Base-by-base conservation (phyloP, 768 basidiomycete genomes). In the Lanmaoa pseudosensibilis region DNA sequence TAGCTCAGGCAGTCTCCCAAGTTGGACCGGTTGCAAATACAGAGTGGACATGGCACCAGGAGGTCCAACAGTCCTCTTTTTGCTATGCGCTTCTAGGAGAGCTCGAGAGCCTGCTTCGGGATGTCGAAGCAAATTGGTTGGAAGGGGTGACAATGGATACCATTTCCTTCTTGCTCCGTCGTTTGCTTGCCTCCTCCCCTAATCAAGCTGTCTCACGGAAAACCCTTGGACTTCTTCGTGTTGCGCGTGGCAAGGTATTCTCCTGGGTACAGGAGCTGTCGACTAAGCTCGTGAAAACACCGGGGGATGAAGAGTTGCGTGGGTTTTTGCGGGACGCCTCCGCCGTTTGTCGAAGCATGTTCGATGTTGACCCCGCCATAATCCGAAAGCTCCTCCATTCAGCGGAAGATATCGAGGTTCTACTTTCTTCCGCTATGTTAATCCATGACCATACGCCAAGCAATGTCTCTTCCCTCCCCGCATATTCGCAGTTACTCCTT, bases 1-100 rank as follows among this genome's bases (percentile, higher is more conserved):
- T 84, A 2, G 67, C 63, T 11, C 83, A 83, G 52, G 71, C 80
- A 19, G 72, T 69, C 2, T 76, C 73, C 55, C 80, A 84, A 56
- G 66, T 76, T 5, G 80, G 80, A 32, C 69, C 66, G 0, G n/a
- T 65, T 7, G 58, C 47, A 2, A 38, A 53, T 1, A 51, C 21
- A 12, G 50, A 40, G 19, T 56, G 68, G 50, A 63, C 59, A 23
- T 82, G 78, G 77, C 83, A 84, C 56, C 34, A 52, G 1, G 76
- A 80, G 18, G 61, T 79, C 7, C 47, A 46, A 5, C 19, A 64
- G 16, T 21, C 61, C 3, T 46, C 65, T 8, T 84, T 81, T 50
- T 69, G 76, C n/a, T 1, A 18, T 7, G 65, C 65, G 1, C 59
- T 83, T 9, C 52, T 83, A 2, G 55, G 36, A 11, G 76, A 77